Base-by-base conservation (phyloP, 2,329 filamentous ascomycete species). In the Fusarium coicis region DNA sequence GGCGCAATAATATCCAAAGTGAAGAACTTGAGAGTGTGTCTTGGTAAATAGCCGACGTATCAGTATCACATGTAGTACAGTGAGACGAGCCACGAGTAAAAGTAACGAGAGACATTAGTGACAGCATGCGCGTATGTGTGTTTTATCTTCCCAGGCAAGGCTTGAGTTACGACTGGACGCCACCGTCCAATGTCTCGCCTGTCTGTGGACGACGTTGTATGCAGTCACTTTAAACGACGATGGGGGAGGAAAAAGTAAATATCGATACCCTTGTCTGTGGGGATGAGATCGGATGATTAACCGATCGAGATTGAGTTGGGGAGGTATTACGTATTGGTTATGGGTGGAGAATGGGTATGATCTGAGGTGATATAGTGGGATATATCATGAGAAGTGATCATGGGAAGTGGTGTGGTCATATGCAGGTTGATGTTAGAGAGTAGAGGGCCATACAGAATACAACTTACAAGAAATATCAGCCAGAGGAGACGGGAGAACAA, bases 111-210 rank as follows among this genome's bases (percentile, higher is more conserved):
- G 57, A 68, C 66, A 69, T 37, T 64, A 42, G 34, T 34, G 54
- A 40, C 8, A 43, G 43, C n/a, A 23, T 54, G 36, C 6, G 43
- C 16, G 61, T 42, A 34, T 12, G 46, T 46, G 43, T 12, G 30
- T 50, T 37, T 58, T 54, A 30, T 40, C 23, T 40, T 28, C 46
- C 67, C 55, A 70, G 44, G 32, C 46, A 53, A 68, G 68, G 47
- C 39, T 68, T 57, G 39, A 55, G 63, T 63, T 72, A 72, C 68
- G 68, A 72, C 68, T 72, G 68, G 63, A 68, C 68, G 69, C 68
- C 69, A 72, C 69, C n/a, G 21, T 36, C 30, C 58, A 72, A 72
- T 72, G 69, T 72, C 69, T 72, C 69, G 68, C 63, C 63, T 72
- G 63, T 71, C 39, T 52, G 47, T 69, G 49, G 62, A 53, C 39